Conservation (phyloP, 495 filamentous ascomycete species). For the Hypoxylon rickii region DNA sequence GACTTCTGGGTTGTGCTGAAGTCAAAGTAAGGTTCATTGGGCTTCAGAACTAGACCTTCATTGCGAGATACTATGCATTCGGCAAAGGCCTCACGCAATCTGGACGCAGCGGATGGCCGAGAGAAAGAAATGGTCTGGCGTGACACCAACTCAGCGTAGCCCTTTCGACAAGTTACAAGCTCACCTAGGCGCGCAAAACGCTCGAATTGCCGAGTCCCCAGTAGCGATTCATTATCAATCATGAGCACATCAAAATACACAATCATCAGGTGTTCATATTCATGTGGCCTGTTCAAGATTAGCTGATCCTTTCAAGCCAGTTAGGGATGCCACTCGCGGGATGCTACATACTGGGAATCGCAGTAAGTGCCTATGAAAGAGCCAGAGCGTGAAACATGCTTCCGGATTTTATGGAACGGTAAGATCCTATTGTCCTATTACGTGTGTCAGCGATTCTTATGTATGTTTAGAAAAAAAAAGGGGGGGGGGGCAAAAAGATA, state of each 20-base stretch:
- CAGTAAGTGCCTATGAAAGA: slow-evolving; percentile 65
- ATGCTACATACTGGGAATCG: slow-evolving; percentile 66
- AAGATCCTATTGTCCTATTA: slow-evolving; percentile 57
- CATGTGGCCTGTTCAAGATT: slow-evolving; percentile 55
- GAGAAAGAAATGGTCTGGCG: slow-evolving; percentile 68
- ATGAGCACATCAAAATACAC: slow-evolving; percentile 80
- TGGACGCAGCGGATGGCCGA: slow-evolving; percentile 44
- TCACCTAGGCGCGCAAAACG: slow-evolving; percentile 63
- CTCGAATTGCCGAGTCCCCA: slow-evolving; percentile 62
- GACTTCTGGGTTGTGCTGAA: slow-evolving; percentile 44
- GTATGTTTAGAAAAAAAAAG: background rate
- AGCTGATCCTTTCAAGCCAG: slow-evolving; percentile 7
- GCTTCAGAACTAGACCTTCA: slow-evolving; percentile 82
- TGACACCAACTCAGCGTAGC: slow-evolving; percentile 63
- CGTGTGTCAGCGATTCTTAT: slow-evolving; percentile 12
- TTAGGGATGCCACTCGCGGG: slow-evolving; percentile 19
- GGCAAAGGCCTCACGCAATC: slow-evolving; percentile 66
- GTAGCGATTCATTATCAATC: slow-evolving; percentile 67
- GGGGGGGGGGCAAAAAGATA: slow-evolving; percentile 24
- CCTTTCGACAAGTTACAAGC: slow-evolving; percentile 59
- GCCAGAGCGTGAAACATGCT: slow-evolving; percentile 76
- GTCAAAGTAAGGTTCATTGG: slow-evolving; percentile 78
- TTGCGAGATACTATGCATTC: slow-evolving; percentile 64
- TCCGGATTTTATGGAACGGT: slow-evolving; percentile 79
- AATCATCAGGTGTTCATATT: slow-evolving; percentile 80